phyloP scores from a whole-genome alignment of 2,329 filamentous ascomycete species.

The Paraconiothyrium sp. region DNA sequence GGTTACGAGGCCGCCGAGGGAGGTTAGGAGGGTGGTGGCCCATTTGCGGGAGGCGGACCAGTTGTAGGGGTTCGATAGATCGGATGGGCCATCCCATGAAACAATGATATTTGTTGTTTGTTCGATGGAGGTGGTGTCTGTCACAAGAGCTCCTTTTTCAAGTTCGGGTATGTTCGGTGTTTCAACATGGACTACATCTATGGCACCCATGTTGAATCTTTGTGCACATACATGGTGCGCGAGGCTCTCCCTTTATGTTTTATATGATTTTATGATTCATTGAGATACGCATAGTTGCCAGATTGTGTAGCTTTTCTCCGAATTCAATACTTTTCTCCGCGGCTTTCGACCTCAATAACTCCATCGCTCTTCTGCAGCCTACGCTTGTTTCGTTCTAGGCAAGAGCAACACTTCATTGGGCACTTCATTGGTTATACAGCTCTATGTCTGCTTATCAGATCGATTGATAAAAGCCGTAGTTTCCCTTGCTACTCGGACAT shows the following conservation, averaged over 20 bases:
- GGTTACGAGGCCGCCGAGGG: conserved; percentile 30
- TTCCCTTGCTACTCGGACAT: conserved; percentile 1
- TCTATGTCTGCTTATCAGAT: background rate
- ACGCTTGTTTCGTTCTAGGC: background rate
- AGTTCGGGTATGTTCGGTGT: background rate
- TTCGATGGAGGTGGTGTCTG: background rate
- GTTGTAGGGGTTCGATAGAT: conserved; percentile 39
- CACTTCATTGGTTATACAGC: no score
- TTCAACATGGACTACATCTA: background rate
- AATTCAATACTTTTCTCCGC: background rate
- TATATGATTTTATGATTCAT: background rate
- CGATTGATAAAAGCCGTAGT: background rate
- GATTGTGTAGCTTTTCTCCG: background rate
- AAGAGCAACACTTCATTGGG: no score
- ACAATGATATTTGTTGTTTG: conserved; percentile 13
- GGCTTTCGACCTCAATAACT: background rate
- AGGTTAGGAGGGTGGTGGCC: conserved; percentile 48
- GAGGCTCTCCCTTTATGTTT: background rate
- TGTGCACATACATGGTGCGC: background rate
- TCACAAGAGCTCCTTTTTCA: background rate
- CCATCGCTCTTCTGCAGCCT: background rate
- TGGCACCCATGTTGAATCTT: background rate
- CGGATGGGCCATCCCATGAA: conserved; percentile 19
- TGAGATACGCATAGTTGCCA: background rate
- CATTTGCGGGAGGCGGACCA: conserved; percentile 50